Evolutionary conservation across 2,329 filamentous ascomycete species (phyloP), one percentile per base, ranked within the genome.

Genomic region (Furcasterigmium sp.): DNA sequence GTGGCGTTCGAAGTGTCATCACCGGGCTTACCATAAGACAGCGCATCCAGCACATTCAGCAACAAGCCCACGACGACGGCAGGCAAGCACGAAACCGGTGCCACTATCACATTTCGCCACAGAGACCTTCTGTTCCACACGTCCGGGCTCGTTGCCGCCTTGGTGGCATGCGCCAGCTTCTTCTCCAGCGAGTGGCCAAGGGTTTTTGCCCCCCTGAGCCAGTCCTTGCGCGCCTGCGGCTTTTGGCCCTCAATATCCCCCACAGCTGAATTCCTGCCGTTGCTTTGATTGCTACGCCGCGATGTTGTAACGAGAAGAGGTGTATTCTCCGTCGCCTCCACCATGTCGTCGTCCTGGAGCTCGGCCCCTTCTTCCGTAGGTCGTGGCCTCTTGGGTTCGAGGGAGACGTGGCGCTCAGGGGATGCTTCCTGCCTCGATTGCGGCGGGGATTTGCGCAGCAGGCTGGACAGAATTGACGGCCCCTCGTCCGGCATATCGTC

Each of bases 41-140:
- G 68, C 6, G 91, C 93, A 69, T 98, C 93, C 17, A 98, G 72
- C 37, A 98, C 85, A 53, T 98, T 98, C 15, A 98, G 77, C 2
- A 98, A 72, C 20, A 95, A 67, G 0, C 93, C 93, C 1, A 98
- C 79, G 51, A 95, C 77, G 1, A 97, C 91, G 3, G 91, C 86
- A 2, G 93, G 93, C 14, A 96, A 61, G 51, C 84, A 85, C 38
- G 80, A 80, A 15, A 79, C 68, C 1, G 90, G 88, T 30, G 80
- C 73, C 10, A 89, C 62, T 3, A 94, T 63, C 1, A 73, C 75
- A 36, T 77, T 75, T 30, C 78, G 62, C 73, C 82, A 84, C 7
- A 95, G 70, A 1, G 75, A 67, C 51, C 74, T 76, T 44, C 70
- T 72, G 59, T 91, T 73, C 87, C 91, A 96, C 18, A 29, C 35